Evolutionary conservation across 2,329 filamentous ascomycete genomes (phyloP), one percentile per base, ranked within the genome.

Genomic region (Nannizzia gypsea): DNA sequence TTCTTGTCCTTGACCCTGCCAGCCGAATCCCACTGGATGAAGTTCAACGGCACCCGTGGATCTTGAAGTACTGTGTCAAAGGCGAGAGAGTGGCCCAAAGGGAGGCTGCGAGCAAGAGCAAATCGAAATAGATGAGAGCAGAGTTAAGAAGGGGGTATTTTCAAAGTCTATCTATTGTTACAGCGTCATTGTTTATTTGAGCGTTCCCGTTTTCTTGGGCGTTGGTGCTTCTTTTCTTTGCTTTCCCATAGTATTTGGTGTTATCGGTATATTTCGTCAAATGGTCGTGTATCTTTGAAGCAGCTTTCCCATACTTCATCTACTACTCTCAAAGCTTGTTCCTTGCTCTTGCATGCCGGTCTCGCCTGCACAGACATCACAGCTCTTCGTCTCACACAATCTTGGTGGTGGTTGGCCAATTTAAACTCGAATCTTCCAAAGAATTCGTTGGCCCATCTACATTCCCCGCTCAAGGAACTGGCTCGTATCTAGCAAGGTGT

Each of bases 281-380:
- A 99, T 1, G 93, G 93, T 69, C 93, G 80, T 3, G 92, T 97
- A 74, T 99, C 93, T 57, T 83, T 78, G 72, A 95, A 99, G 73
- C 93, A 99, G 67, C 90, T 96, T 66, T 96, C 91, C 90, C 92
- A 99, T n/a, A 99, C 93, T 74, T 95, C 87, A 74, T 97, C 93
- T 61, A 99, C 90, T 26, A 95, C 85, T 75, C 88, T 89, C 57
- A 84, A 82, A 3, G 93, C 93, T 66, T 97, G 89, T 13, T 85
- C 84, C 67, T 95, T 86, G 73, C 95, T 88, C 72, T 88, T 89
- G 70, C 91, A 93, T 54, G 81, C 80, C 15, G 90, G 90, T 63
- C 93, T 80, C 36, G 83, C 85, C 77, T 84, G 82, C 66, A 99
- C 83, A 22, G 89, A 95, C 66, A 88, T 76, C 36, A 90, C 84